phyloP scores from a whole-genome alignment of 2,329 filamentous ascomycete genomes.

The Cylindrodendrum hubeiense region DNA sequence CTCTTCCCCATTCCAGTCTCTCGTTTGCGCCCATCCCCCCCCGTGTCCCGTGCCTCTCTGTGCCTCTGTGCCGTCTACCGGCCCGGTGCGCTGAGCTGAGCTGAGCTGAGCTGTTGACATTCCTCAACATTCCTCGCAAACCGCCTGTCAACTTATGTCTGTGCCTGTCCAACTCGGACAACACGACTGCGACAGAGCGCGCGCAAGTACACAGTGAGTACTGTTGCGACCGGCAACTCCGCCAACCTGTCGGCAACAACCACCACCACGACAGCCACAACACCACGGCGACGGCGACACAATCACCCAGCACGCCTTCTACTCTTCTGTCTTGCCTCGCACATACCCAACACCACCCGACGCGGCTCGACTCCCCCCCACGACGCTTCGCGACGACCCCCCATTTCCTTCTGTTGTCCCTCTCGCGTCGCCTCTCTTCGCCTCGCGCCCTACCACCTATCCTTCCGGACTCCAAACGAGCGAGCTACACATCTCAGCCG shows the following conservation, averaged over 20 bases:
- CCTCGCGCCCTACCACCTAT: not conserved
- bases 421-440: constrained; percentile 7
- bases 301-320: constrained; percentile 14
- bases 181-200: constrained; percentile 35
- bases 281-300: not conserved
- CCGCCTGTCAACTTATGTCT: constrained; percentile 1
- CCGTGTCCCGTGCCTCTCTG: constrained; percentile 34
- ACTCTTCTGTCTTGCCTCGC: constrained; percentile 16
- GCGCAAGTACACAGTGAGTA: constrained; percentile 21
- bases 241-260: not conserved
- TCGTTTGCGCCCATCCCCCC: constrained; percentile 47
- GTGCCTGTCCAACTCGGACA: constrained; percentile 14
- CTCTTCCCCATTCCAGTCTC: constrained; percentile 50
- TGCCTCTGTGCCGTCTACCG: constrained; percentile 36
- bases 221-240: constrained; percentile 33
- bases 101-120: constrained; percentile 32
- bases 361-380: constrained; percentile 21
- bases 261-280: not conserved
- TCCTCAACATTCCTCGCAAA: constrained; percentile 4
- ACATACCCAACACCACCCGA: constrained; percentile 6
- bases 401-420: constrained; percentile 26
- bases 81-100: constrained; percentile 37
- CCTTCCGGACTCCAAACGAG: not conserved
- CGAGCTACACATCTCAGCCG: not conserved
- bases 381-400: constrained; percentile 12